Evolutionary conservation across 2,329 filamentous ascomycete genomes (phyloP).

Genomic region (Chaetomiaceae sp.): DNA sequence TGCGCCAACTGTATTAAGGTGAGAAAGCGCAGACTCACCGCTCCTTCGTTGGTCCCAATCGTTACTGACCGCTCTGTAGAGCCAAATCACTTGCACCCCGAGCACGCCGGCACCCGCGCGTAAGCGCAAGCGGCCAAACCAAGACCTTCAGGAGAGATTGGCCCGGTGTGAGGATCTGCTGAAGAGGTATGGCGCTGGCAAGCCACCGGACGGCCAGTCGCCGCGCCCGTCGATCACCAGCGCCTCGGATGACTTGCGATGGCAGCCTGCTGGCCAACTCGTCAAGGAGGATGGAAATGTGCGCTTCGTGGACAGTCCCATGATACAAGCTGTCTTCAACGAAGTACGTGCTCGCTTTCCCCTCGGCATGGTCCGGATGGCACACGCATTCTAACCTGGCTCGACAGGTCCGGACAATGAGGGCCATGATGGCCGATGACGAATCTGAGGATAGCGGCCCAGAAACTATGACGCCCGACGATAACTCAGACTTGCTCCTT

Average conservation of each 20-base stretch:
- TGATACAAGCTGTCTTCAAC: constrained; percentile 51
- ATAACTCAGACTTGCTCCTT: constrained; percentile 48
- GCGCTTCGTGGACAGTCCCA: constrained; percentile 53
- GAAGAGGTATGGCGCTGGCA: constrained; percentile 48
- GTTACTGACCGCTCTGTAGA: constrained; percentile 34
- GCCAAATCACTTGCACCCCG: constrained; percentile 55
- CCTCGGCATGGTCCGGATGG: background rate
- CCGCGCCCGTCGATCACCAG: constrained; percentile 20
- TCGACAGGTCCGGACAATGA: constrained; percentile 52
- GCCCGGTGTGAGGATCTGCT: constrained; percentile 55
- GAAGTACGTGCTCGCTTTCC: constrained; percentile 40
- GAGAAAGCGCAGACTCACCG: background rate
- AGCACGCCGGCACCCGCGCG: constrained; percentile 56
- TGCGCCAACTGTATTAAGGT: constrained; percentile 59
- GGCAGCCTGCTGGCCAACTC: constrained; percentile 48
- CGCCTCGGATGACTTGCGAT: constrained; percentile 33
- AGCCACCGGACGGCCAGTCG: constrained; percentile 12
- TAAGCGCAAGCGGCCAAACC: constrained; percentile 55
- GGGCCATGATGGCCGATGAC: constrained; percentile 53
- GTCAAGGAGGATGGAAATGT: constrained; percentile 51
- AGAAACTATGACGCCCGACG: constrained; percentile 47
- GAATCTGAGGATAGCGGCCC: constrained; percentile 41
- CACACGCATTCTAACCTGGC: constrained; percentile 8
- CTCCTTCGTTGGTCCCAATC: no score
- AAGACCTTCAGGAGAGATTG: constrained; percentile 57